Percentiles rank a stretch among this genome's conserved stretches.
phyloP scores from a whole-genome alignment of 2,329 filamentous ascomycete genomes.

The Colletotrichum sp. region DNA sequence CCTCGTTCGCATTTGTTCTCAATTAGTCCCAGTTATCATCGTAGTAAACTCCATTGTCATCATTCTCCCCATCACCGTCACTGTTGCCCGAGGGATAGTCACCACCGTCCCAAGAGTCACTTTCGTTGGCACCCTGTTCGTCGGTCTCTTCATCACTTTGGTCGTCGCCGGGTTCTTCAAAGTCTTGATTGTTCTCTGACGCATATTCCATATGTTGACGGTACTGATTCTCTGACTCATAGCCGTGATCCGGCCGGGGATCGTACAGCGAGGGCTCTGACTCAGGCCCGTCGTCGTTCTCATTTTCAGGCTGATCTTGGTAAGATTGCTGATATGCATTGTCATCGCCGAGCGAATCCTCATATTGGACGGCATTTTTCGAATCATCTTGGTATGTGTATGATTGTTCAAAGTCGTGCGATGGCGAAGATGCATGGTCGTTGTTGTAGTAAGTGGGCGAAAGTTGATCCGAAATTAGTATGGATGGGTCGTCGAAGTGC shows the following conservation, averaged over 20 bases:
- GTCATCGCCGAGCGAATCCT: not conserved
- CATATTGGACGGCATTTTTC: fast-evolving
- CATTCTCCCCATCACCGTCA: not conserved
- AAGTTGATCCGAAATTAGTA: not conserved
- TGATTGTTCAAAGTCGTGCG: not conserved
- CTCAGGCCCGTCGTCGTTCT: not conserved
- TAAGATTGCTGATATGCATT: not conserved
- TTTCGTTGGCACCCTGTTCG: too few relatives aligned
- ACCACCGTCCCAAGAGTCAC: not conserved
- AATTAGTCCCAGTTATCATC: not conserved
- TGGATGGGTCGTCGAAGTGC: not conserved
- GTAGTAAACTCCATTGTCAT: not conserved
- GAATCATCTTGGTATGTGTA: not conserved
- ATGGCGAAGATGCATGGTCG: not conserved
- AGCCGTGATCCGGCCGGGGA: not conserved
- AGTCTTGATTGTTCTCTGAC: not conserved
- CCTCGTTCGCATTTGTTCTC: not conserved
- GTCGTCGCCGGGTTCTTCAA: fast-evolving
- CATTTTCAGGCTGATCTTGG: not conserved
- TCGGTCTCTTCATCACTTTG: not conserved
- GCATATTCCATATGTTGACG: not conserved
- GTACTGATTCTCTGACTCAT: not conserved
- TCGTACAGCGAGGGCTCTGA: not conserved
- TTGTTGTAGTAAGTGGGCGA: not conserved
- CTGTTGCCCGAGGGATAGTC: not conserved